A percentile compares a stretch with the other conserved stretches of the same genome.
Conservation (phyloP, 176 grass and related monocot genomes). For the Hordeum marinum region DNA sequence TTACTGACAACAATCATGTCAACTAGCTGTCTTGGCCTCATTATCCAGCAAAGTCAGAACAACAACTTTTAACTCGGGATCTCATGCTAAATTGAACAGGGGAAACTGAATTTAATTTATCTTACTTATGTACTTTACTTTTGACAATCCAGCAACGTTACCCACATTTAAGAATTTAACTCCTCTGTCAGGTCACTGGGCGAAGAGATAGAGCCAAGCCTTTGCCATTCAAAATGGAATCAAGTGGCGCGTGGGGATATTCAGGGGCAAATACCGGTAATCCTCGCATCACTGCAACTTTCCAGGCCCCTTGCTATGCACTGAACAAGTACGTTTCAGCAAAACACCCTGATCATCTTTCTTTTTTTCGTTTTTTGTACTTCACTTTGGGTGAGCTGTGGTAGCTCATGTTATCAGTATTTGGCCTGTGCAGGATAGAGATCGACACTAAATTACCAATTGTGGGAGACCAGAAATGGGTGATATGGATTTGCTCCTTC, state of each 20-base stretch:
- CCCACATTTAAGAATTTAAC: neutral
- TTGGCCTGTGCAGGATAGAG: conserved; percentile 62
- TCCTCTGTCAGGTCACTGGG: conserved; percentile 71
- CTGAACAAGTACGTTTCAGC: conserved; percentile 78
- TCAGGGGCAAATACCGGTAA: conserved; percentile 84
- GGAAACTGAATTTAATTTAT: neutral
- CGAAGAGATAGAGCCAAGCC: conserved; percentile 90
- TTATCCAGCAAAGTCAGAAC: neutral
- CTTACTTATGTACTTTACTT: neutral
- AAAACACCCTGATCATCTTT: neutral
- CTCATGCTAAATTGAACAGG: neutral
- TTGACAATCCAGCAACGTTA: neutral
- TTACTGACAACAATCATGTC: neutral
- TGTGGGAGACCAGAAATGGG: conserved; percentile 95
- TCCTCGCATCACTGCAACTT: conserved; percentile 74
- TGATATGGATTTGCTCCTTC: conserved; percentile 99
- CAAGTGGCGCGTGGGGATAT: conserved; percentile 88
- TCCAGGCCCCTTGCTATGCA: conserved; percentile 86
- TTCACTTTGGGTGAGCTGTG: neutral
- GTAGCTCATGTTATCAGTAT: neutral
- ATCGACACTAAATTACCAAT: conserved; percentile 92
- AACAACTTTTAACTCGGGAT: neutral
- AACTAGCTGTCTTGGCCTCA: neutral
- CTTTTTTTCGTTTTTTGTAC: neutral
- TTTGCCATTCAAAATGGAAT: conserved; percentile 94